Evolutionary conservation across 1,139 yeast species (phyloP).

Genomic region (Pichia sp.): DNA sequence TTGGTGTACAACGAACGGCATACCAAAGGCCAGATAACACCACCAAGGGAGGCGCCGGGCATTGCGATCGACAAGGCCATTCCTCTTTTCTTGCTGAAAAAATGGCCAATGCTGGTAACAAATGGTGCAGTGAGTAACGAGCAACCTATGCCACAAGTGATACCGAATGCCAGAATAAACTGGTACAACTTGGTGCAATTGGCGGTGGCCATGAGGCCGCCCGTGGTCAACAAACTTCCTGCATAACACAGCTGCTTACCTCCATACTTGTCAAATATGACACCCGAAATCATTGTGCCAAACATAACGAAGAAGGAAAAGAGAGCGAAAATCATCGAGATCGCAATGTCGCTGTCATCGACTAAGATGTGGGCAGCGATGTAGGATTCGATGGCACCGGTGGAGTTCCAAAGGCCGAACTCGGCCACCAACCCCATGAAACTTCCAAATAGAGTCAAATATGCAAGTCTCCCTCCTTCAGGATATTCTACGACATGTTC

Average conservation of each 20-base stretch:
- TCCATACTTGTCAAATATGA: conserved; percentile 59
- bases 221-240: conserved; percentile 44
- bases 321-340: conserved; percentile 67
- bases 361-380: conserved; percentile 51
- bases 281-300: conserved; percentile 57
- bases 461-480: conserved; percentile 57
- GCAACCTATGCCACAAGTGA: conserved; percentile 55
- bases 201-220: conserved; percentile 56
- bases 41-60: conserved; percentile 67
- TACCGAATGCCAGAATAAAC: conserved; percentile 54
- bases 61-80: conserved; percentile 58
- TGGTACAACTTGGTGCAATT: conserved; percentile 52
- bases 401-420: conserved; percentile 63
- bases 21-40: conserved; percentile 59
- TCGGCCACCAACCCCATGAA: conserved; percentile 59
- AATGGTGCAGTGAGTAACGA: conserved; percentile 57
- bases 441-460: conserved; percentile 56
- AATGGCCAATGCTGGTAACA: conserved; percentile 54
- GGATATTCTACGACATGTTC: conserved; percentile 42
- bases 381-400: conserved; percentile 70
- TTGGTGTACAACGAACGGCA: conserved; percentile 48
- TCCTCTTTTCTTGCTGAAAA: conserved; percentile 57
- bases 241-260: conserved; percentile 44
- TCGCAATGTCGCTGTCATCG: conserved; percentile 42
- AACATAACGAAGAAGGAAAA: conserved; percentile 53